Evolutionary conservation across 139 green algal genomes (phyloP), one percentile per base, ranked within the genome.

Genomic region (Zygnema circumcarinatum): DNA sequence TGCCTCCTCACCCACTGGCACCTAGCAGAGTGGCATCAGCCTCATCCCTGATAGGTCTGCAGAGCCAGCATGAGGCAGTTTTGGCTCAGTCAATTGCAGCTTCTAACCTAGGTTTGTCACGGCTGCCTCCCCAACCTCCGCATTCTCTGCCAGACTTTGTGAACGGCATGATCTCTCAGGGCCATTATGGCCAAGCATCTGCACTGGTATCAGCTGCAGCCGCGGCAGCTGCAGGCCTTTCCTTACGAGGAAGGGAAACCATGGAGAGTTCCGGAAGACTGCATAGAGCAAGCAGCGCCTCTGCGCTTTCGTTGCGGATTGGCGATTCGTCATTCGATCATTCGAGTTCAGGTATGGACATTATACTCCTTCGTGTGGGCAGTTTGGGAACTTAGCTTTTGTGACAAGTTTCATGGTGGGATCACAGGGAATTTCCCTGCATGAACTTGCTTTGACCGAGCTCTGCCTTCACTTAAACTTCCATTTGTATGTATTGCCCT

Each of bases 161-260:
- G 7, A 62, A 16, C 47, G 47, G 47, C 7, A n/a, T n/a, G n/a
- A n/a, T n/a, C n/a, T n/a, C n/a, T n/a, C 47, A 62, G 47, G 47
- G 47, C 7, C 47, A 62, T 62, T 62, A 62, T 62, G 47, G 47
- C 47, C 76, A 42, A 72, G 25, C 76, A 75, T 40, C 69, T 40
- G 78, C 38, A 35, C 38, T 53, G 86, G 73, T 86, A 92, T 2
- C 86, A 83, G 74, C 82, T 91, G 85, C 91, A 69, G 81, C 90
- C 88, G 87, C 83, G 78, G 87, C 91, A 76, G 78, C 78, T 62
- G 78, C 74, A 81, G 74, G 39, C 7, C 47, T 62, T 62, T 62
- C 47, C 47, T 25, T 62, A 16, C 7, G 47, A 62, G 47, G 47
- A 16, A 62, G 47, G 16, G 47, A 62, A 16, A 16, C 7, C 7